These are phyloP conservation scores for Falciphora oryzae DNA, from an alignment of 2,329 filamentous ascomycete genomes.

Conservation along the genomic window DNA sequence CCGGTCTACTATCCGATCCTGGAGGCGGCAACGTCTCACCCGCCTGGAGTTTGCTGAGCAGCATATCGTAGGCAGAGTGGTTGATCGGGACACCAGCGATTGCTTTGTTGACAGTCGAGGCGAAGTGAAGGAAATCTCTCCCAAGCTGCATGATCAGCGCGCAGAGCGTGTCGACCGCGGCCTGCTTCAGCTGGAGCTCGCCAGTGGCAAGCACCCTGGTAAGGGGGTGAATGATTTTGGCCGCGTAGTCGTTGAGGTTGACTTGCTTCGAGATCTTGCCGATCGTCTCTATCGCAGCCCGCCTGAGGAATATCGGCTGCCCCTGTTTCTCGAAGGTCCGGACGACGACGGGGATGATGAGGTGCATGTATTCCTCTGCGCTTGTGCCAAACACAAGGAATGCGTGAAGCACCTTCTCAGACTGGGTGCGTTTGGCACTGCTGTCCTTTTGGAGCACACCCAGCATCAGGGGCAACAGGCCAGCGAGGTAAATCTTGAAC, in stretches of 20 bases:
- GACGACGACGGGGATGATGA: slow-evolving; percentile 94
- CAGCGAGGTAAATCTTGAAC: slow-evolving; percentile 93
- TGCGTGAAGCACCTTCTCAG: slow-evolving; percentile 86
- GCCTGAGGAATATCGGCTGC: slow-evolving; percentile 73
- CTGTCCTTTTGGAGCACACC: slow-evolving; percentile 84
- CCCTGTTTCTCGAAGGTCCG: slow-evolving; percentile 86
- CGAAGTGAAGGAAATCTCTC: slow-evolving; percentile 91
- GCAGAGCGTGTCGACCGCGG: slow-evolving; percentile 89
- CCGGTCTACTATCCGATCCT: slow-evolving; percentile 46
- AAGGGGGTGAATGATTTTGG: slow-evolving; percentile 91
- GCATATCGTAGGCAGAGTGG: slow-evolving; percentile 85
- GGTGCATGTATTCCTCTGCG: slow-evolving; percentile 97
- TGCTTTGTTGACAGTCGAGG: slow-evolving; percentile 86
- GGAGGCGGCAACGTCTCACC: slow-evolving; percentile 94
- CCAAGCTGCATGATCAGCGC: slow-evolving; percentile 94
- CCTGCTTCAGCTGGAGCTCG: slow-evolving; percentile 68
- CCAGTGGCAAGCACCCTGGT: slow-evolving; percentile 71
- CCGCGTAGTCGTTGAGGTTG: slow-evolving; percentile 94
- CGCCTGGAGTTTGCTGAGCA: slow-evolving; percentile 89
- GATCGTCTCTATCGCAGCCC: slow-evolving; percentile 88
- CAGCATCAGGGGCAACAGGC: slow-evolving; percentile 87
- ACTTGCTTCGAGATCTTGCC: slow-evolving; percentile 93
- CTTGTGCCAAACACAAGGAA: slow-evolving; percentile 95
- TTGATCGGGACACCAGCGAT: slow-evolving; percentile 74
- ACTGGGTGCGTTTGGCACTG: slow-evolving; percentile 69